Evolutionary conservation across 2,329 filamentous ascomycete genomes (phyloP), one percentile per base, ranked within the genome.

Genomic region (Fusarium annulatum): DNA sequence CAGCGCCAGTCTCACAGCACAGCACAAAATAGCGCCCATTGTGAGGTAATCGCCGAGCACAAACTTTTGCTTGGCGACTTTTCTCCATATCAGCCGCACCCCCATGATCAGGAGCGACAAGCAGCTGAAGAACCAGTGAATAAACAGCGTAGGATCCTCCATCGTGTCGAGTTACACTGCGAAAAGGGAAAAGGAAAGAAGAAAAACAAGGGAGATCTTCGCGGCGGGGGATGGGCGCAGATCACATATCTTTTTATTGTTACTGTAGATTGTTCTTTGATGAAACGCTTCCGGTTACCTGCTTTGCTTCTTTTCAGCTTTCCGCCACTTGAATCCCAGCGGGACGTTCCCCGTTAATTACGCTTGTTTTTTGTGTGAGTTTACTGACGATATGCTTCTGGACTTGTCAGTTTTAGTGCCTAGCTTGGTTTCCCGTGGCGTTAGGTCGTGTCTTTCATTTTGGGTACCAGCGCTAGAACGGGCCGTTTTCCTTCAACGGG

Each of bases 61-160:
- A 41, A 18, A 61, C 11, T 19, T 21, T 28, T 61, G 57, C 57
- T 33, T 55, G 36, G 57, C 28, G 16, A 34, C 57, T 4, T 55
- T 61, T 61, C 57, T 55, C 57, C 57, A 61, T 30, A 41, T 55
- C 36, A 61, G 36, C 26, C 57, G 46, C 26, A 23, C 57, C 28
- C 57, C 57, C 57, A 61, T 61, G 1, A 61, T 26, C 9, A 53
- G 28, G 28, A 61, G 57, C 7, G 57, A 38, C 34, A 61, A 14
- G 28, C 57, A 61, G 18, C 57, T 61, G 46, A 61, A 61, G 36
- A 61, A 38, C 57, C 57, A 61, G 57, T 61, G 57, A 11, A 61
- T 55, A 4, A 61, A 28, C 34, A 61, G 36, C n/a, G 57, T 61
- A 33, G 57, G 46, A 52, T 61, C 36, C 38, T 61, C 46, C 57